Evolutionary conservation across 2,329 filamentous ascomycete species (phyloP).

Genomic region (Trichoderma hamatum): DNA sequence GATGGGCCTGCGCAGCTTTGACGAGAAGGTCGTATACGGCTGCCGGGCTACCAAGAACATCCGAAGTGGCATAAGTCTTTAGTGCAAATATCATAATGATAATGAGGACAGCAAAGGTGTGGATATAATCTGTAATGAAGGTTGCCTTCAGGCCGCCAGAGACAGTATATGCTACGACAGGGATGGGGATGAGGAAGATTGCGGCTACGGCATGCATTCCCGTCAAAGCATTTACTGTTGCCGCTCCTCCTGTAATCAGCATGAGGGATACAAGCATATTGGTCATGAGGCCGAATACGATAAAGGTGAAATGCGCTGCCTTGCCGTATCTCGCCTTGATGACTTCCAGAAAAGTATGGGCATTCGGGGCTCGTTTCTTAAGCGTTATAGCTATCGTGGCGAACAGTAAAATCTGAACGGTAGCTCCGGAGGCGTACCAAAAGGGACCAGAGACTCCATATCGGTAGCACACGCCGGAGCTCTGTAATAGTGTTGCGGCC

Average conservation of each 20-base stretch:
- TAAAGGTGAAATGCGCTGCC: slow-evolving; percentile 74
- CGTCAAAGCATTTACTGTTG: slow-evolving; percentile 56
- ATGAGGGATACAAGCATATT: slow-evolving; percentile 88
- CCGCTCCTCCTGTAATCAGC: slow-evolving; percentile 77
- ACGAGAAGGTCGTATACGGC: slow-evolving; percentile 79
- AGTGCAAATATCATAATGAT: slow-evolving; percentile 87
- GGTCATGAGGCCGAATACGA: slow-evolving; percentile 79
- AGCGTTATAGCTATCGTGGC: slow-evolving; percentile 88
- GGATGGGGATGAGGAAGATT: slow-evolving; percentile 44
- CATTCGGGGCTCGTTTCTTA: slow-evolving; percentile 84
- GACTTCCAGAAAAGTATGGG: slow-evolving; percentile 82
- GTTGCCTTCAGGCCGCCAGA: slow-evolving; percentile 83
- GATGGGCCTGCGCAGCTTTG: slow-evolving; percentile 68
- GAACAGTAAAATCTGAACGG: slow-evolving; percentile 86
- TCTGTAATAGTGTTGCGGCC: slow-evolving; percentile 82
- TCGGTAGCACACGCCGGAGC: slow-evolving; percentile 77
- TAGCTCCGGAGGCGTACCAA: slow-evolving; percentile 71
- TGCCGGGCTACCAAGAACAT: slow-evolving; percentile 71
- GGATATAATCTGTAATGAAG: slow-evolving; percentile 82
- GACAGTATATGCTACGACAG: slow-evolving; percentile 71
- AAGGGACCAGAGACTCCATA: slow-evolving; percentile 68
- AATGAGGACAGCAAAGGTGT: slow-evolving; percentile 81
- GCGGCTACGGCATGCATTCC: slow-evolving; percentile 69
- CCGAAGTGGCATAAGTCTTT: slow-evolving; percentile 76
- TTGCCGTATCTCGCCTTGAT: slow-evolving; percentile 78